Percentiles rank a stretch among this genome's conserved stretches.
Evolutionary conservation across 805 yeast genomes (phyloP).

Genomic region (Pachysolen tannophilus): DNA sequence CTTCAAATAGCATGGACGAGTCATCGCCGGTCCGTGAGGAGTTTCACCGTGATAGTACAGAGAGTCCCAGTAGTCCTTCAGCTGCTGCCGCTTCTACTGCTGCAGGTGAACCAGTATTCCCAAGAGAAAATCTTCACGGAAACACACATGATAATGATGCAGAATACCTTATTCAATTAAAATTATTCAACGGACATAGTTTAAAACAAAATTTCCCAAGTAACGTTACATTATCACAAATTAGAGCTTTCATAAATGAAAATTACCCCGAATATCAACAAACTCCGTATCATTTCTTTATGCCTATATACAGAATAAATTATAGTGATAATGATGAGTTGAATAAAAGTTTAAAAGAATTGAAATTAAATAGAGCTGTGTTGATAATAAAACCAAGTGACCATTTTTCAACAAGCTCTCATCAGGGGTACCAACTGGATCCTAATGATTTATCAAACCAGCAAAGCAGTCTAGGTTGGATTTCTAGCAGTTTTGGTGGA

Average conservation of each 20-base stretch:
- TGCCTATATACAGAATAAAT: slow-evolving; percentile 51
- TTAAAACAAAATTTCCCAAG: slow-evolving; percentile 42
- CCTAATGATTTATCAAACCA: slow-evolving; percentile 5
- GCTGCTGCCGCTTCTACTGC: no score
- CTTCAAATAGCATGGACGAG: slow-evolving; percentile 9
- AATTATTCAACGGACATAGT: slow-evolving; percentile 60
- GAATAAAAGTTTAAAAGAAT: slow-evolving; percentile 33
- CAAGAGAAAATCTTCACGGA: slow-evolving; percentile 18
- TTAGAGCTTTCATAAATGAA: slow-evolving; percentile 52
- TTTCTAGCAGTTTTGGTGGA: slow-evolving; percentile 5
- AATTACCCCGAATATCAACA: slow-evolving; percentile 40
- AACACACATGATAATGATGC: slow-evolving; percentile 23
- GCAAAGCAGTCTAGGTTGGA: slow-evolving; percentile 6
- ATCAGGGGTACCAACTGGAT: slow-evolving; percentile 3
- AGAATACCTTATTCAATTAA: slow-evolving; percentile 38
- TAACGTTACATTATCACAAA: slow-evolving; percentile 40
- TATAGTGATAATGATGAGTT: slow-evolving; percentile 59
- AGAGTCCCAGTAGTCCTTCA: not conserved
- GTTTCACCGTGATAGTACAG: not conserved
- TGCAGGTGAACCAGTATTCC: slow-evolving; percentile 7
- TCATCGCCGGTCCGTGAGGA: slow-evolving; percentile 8
- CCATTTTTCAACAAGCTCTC: slow-evolving; percentile 6
- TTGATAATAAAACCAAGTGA: slow-evolving; percentile 58
- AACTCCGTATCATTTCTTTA: slow-evolving; percentile 40
- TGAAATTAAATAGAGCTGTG: slow-evolving; percentile 63